Evolutionary conservation across 73 alveolate genomes (phyloP), one percentile per base, ranked within the genome.

Genomic region (Uronychia setigera): DNA sequence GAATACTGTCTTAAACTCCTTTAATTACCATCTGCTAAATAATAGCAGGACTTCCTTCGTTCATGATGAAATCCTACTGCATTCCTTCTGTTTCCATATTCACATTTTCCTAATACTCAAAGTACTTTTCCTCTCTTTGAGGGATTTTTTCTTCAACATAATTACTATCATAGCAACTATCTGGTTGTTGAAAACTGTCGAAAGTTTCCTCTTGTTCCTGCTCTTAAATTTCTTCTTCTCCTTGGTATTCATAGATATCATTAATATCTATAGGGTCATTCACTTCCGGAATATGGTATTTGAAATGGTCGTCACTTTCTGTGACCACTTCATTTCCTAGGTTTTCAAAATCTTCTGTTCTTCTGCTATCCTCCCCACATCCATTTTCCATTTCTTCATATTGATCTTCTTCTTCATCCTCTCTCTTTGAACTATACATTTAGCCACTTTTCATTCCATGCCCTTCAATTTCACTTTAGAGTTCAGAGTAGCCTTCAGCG

Each of bases 361-460:
- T 46, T 46, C 67, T 46, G 67, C 67, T 46, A 19, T 46, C 67
- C 19, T 46, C 67, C 67, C 67, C 67, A 46, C 67, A 46, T 46
- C 19, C 67, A 11, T 46, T 19, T 19, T 46, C 67, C 67, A 46
- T 46, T 46, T 46, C 67, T 19, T 46, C 67, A 11, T 46, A 5
- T 5, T 46, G 5, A 11, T 46, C 67, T 46, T 5, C 67, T 11
- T 46, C 67, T 46, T 46, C 67, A 46, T 46, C 67, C 67, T 46
- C 67, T 46, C 67, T 46, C 67, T 46, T 46, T 11, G 67, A 19
- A 46, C n/a, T 11, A 46, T 11, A 46, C 67, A 46, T 46, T 46
- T 46, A 11, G 67, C 19, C 67, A 46, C n/a, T 46, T 5, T 46
- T 5, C 67, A 11, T 19, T 46, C 67, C 19, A 46, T 46, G 67